A percentile compares a stretch with the other conserved stretches of the same genome.
These are phyloP conservation scores for Artomyces pyxidatus DNA, from an alignment of 768 basidiomycete species.

Conservation along the genomic window DNA sequence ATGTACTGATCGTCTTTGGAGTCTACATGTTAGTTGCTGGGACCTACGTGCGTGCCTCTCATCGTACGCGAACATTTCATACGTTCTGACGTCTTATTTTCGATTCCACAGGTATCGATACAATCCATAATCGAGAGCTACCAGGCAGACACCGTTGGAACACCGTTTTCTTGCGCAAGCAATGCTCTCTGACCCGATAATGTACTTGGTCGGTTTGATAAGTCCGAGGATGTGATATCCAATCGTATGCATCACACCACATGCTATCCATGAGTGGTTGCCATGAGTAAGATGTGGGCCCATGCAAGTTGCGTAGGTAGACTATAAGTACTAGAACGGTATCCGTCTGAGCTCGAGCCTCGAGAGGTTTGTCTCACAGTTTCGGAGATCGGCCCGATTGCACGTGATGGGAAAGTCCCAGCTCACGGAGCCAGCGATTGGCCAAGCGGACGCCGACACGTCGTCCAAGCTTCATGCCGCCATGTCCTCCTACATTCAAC, in stretches of 20 bases:
- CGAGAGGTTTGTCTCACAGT: too few species aligned
- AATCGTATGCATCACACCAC: too few species aligned
- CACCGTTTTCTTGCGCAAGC: neutral
- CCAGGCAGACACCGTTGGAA: neutral
- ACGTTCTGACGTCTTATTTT: neutral
- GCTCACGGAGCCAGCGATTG: too few species aligned
- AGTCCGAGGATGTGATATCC: neutral
- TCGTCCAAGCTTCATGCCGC: too few species aligned
- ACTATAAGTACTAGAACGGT: too few species aligned
- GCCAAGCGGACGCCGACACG: too few species aligned
- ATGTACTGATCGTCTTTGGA: constrained; percentile 29
- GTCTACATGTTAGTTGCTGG: constrained; percentile 31
- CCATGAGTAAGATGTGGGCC: too few species aligned
- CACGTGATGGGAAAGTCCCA: too few species aligned
- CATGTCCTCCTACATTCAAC: constrained; percentile 8
- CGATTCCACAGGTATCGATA: neutral
- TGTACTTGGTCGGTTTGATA: neutral
- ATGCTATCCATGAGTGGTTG: too few species aligned
- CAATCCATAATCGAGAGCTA: constrained; percentile 3
- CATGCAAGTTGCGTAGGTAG: too few species aligned
- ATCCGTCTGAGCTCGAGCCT: too few species aligned
- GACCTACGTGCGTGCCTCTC: constrained; percentile 29
- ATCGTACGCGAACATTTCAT: neutral
- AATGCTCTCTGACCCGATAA: neutral
- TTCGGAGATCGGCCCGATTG: too few species aligned